Conservation (phyloP, 495 filamentous ascomycete genomes). For the Trichocladium antarcticum region DNA sequence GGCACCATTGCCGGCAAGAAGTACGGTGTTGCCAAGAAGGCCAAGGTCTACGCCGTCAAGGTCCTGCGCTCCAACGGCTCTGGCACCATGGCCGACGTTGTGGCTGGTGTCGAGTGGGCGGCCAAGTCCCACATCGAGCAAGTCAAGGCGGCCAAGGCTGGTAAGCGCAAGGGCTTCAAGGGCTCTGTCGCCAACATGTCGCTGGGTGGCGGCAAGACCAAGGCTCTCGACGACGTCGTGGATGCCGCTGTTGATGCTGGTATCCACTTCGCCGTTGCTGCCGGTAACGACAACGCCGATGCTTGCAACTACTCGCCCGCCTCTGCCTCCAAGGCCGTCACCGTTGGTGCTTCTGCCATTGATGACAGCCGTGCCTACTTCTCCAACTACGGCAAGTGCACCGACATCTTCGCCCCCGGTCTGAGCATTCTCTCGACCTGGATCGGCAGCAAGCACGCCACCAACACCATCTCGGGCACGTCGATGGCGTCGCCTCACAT, state of each 20-base stretch:
- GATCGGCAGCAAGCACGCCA: constrained; percentile 86
- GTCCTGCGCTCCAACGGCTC: constrained; percentile 95
- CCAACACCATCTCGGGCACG: constrained; percentile 98
- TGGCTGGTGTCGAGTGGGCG: constrained; percentile 96
- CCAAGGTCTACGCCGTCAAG: constrained; percentile 92
- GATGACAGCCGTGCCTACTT: constrained; percentile 97
- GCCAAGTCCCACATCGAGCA: constrained; percentile 65
- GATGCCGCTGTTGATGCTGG: constrained; percentile 86
- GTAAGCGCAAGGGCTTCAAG: constrained; percentile 91
- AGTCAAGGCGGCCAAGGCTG: constrained; percentile 62
- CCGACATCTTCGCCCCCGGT: constrained; percentile 97
- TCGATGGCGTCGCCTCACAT: constrained; percentile 99
- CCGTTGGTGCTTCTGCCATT: constrained; percentile 89
- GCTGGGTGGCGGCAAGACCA: constrained; percentile 91
- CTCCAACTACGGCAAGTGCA: constrained; percentile 99
- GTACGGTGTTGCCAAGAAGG: constrained; percentile 99
- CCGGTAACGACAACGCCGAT: constrained; percentile 96
- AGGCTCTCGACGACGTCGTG: constrained; percentile 78
- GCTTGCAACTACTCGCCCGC: constrained; percentile 99
- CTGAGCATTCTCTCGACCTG: constrained; percentile 96
- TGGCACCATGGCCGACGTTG: constrained; percentile 95
- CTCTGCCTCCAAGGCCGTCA: constrained; percentile 82
- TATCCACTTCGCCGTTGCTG: constrained; percentile 94
- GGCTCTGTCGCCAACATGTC: constrained; percentile 99
- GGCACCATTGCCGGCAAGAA: constrained; percentile 96